Evolutionary conservation across 148 eudicot genomes (phyloP), one percentile per base, ranked within the genome.

Genomic region (Pouteria glomerata): DNA sequence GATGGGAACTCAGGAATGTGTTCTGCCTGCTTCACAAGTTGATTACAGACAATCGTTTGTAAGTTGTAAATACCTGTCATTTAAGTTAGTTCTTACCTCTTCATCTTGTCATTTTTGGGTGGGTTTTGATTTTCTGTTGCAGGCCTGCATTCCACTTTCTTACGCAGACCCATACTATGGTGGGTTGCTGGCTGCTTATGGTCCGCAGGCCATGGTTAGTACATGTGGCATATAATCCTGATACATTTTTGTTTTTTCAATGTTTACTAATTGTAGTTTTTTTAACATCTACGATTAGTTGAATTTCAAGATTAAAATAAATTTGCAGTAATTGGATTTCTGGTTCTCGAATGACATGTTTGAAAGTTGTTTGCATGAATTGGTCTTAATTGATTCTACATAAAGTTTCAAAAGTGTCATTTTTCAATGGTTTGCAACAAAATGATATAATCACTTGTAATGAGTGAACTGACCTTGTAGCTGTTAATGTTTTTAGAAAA

Each of bases 141-240:
- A 88, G 93, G 79, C 85, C 74, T 76, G 82, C 39, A 33, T 73
- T 60, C 77, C 84, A 18, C 67, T 75, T 73, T 11, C 83, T 19
- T 76, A 78, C 35, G 21, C 77, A 48, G 92, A 88, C 72, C 93
- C 88, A 6, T 80, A 68, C 73, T 76, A 65, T 70, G 68, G 57
- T 69, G 74, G 81, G 23, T 42, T 80, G n/a, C 44, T 76, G 55
- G 62, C 88, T 53, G 50, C 80, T 61, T 82, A 80, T 81, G 86
- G 80, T 24, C 72, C 85, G 70, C 85, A 80, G 69, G 53, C 88
- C 69, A 1, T 84, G 89, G 90, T 88, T 48, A 77, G 85, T 71
- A 53, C 77, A 74, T 75, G 39, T n/a, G 57, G 29, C 16, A 21
- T 52, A 31, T 27, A 8, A 56, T 71, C 45, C 57, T 62, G 57